Percentiles rank a stretch among this genome's conserved stretches.
Evolutionary conservation across 139 green algal genomes (phyloP).

Genomic region (Tetradesmus obliquus): DNA sequence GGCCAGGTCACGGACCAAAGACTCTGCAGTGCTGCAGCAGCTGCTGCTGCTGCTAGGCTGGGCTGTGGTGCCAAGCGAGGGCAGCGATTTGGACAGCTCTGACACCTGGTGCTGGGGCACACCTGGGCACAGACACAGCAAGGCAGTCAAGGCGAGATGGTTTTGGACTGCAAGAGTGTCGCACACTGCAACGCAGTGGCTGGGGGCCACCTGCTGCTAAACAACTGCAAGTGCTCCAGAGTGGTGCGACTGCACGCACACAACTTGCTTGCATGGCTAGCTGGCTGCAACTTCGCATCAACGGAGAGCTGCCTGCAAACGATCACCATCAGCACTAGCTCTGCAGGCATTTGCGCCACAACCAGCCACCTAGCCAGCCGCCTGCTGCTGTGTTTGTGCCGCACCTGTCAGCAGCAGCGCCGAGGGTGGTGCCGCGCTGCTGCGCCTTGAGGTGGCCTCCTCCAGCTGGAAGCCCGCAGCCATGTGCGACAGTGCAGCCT

Average conservation of each 20-base stretch:
- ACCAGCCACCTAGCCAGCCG: no score
- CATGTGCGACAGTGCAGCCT: slow-evolving; percentile 9
- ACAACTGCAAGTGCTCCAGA: neutral
- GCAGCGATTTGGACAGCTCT: slow-evolving; percentile 1
- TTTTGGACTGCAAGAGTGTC: neutral
- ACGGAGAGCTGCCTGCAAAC: neutral
- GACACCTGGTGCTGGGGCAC: slow-evolving; percentile 24
- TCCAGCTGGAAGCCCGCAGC: slow-evolving; percentile 31
- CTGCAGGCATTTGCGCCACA: neutral
- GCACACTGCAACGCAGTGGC: neutral
- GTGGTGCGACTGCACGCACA: neutral
- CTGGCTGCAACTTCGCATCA: neutral
- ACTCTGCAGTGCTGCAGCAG: neutral
- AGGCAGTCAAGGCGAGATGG: neutral
- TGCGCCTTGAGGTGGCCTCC: slow-evolving; percentile 17
- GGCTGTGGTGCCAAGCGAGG: neutral
- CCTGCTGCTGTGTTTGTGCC: neutral
- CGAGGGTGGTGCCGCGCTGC: slow-evolving; percentile 37
- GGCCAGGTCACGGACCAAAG: slow-evolving; percentile 7
- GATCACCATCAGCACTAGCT: neutral
- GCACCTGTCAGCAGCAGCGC: slow-evolving; percentile 31
- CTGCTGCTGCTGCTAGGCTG: neutral
- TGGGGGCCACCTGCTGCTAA: neutral
- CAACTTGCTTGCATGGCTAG: neutral
- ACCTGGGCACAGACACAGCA: neutral